phyloP scores from a whole-genome alignment of 768 basidiomycete genomes.

The Rossbeevera mucosa region DNA sequence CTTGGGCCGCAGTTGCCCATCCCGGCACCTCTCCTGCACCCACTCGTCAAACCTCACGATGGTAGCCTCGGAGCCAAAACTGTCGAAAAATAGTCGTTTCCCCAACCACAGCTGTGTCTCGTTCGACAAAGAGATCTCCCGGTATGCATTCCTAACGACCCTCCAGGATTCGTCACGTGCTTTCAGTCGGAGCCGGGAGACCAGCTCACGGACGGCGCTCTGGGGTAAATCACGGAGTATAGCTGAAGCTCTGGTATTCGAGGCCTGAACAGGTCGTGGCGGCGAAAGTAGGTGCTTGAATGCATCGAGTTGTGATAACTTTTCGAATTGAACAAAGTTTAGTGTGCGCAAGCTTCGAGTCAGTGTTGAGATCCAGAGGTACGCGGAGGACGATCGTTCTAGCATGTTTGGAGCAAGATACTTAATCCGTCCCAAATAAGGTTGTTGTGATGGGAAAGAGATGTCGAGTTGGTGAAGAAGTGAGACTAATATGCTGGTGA shows the following conservation, averaged over 20 bases:
- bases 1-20: constrained; percentile 51
- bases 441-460: constrained; percentile 61
- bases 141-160: constrained; percentile 57
- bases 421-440: constrained; percentile 35
- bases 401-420: constrained; percentile 32
- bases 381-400: constrained; percentile 31
- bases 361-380: constrained; percentile 51
- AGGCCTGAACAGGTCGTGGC: constrained; percentile 2
- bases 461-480: constrained; percentile 55
- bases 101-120: constrained; percentile 46
- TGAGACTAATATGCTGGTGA: constrained; percentile 41
- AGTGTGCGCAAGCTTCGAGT: constrained; percentile 47
- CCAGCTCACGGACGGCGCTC: constrained; percentile 42
- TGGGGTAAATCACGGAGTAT: constrained; percentile 25
- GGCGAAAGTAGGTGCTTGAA: constrained; percentile 22
- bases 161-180: constrained; percentile 54
- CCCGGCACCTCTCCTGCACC: constrained; percentile 39
- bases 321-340: constrained; percentile 52
- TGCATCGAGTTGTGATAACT: constrained; percentile 34
- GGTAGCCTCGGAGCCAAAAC: constrained; percentile 26
- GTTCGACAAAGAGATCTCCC: constrained; percentile 45
- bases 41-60: constrained; percentile 45
- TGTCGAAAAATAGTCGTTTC: constrained; percentile 44
- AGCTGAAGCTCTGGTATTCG: not conserved
- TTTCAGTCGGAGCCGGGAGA: constrained; percentile 47